Evolutionary conservation across 2,329 filamentous ascomycete species (phyloP).

Genomic region (Colletotrichum spinosum): DNA sequence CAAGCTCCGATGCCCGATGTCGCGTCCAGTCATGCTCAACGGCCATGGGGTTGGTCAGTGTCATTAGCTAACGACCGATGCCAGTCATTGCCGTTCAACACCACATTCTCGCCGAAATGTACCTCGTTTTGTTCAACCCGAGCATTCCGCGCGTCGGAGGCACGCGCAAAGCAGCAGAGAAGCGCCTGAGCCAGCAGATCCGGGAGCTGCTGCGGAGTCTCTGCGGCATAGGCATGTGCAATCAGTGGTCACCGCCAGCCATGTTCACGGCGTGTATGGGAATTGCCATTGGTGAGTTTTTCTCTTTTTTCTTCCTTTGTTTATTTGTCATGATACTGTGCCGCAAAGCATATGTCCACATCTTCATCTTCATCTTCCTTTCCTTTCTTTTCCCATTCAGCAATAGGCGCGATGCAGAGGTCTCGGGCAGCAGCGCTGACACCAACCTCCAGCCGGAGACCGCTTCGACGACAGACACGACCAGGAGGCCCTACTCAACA

Average conservation of each 20-base stretch:
- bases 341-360: no score
- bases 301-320: neutral
- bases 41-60: neutral
- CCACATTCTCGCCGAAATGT: slow-evolving; percentile 67
- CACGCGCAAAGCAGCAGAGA: slow-evolving; percentile 46
- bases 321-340: neutral
- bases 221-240: slow-evolving; percentile 71
- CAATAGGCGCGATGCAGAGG: neutral
- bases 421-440: neutral
- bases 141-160: slow-evolving; percentile 62
- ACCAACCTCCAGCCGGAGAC: slow-evolving; percentile 53
- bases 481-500: slow-evolving; percentile 59
- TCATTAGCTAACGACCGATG: slow-evolving; percentile 30
- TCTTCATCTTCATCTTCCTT: slow-evolving; percentile 1
- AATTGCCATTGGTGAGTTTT: slow-evolving; percentile 50
- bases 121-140: slow-evolving; percentile 68
- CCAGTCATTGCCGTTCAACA: slow-evolving; percentile 70
- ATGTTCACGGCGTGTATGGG: slow-evolving; percentile 69
- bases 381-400: neutral
- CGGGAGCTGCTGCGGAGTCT: slow-evolving; percentile 62
- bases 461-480: slow-evolving; percentile 58
- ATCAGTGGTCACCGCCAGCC: slow-evolving; percentile 65
- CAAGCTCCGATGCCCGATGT: no score
- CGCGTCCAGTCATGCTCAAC: neutral
- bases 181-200: slow-evolving; percentile 52